These are phyloP conservation scores for Cryphonectria carpinicola DNA, from an alignment of 2,329 filamentous ascomycete genomes.

Conservation along the genomic window DNA sequence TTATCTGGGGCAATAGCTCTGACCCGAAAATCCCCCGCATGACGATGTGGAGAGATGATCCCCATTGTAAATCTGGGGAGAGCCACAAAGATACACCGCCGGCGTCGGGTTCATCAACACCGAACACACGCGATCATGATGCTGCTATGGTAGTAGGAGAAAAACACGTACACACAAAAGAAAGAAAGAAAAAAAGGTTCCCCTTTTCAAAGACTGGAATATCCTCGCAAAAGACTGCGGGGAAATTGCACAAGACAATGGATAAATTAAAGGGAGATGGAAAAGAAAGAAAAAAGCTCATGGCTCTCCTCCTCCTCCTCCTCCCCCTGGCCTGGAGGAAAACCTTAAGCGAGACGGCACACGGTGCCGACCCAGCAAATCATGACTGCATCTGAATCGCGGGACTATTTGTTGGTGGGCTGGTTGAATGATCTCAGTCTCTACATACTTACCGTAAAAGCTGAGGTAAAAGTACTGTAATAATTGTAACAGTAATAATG, in stretches of 20 bases:
- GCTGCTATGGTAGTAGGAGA: neutral
- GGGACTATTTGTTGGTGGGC: neutral
- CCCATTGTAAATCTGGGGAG: neutral
- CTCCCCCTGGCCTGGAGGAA: neutral
- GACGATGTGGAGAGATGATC: neutral
- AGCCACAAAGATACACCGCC: neutral
- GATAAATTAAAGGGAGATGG: too few species aligned
- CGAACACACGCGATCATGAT: neutral
- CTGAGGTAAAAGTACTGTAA: too few species aligned
- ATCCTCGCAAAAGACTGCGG: neutral
- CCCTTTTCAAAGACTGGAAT: too few species aligned
- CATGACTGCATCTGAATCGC: neutral
- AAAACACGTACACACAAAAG: neutral
- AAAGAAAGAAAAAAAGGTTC: neutral
- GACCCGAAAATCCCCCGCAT: neutral
- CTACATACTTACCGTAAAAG: neutral
- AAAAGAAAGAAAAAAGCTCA: neutral
- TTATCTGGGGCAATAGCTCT: neutral
- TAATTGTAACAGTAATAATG: too few species aligned
- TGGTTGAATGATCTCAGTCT: neutral
- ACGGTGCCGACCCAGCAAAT: constrained; percentile 1
- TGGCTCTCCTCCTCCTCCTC: neutral
- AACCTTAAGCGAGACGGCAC: neutral
- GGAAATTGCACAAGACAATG: neutral
- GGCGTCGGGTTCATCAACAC: neutral